Evolutionary conservation across 2,329 filamentous ascomycete species (phyloP).

Genomic region (Verticillium tricorpus): DNA sequence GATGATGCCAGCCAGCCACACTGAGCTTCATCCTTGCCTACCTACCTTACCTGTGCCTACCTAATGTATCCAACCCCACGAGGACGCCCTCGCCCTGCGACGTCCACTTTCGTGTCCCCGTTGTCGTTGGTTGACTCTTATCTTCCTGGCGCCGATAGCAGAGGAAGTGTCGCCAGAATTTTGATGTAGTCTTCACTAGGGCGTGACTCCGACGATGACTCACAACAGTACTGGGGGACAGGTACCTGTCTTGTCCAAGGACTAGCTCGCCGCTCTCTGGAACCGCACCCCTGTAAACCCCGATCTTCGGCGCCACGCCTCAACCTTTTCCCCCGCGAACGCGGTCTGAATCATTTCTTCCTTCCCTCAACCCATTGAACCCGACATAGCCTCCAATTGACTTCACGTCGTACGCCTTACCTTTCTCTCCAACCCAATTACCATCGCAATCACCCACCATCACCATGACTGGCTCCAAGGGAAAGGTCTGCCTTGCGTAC

Average conservation of each 20-base stretch:
- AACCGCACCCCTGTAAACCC: not conserved
- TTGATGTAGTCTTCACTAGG: not conserved
- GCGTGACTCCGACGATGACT: not conserved
- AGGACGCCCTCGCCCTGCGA: too few species aligned
- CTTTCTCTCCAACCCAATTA: not conserved
- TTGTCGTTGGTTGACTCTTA: not conserved
- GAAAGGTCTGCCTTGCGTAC: constrained; percentile 7
- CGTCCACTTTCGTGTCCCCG: too few species aligned
- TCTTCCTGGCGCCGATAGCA: not conserved
- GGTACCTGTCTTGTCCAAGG: not conserved
- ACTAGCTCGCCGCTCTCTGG: not conserved
- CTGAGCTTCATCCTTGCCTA: too few species aligned
- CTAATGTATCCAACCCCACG: too few species aligned
- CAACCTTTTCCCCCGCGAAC: not conserved
- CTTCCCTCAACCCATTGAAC: not conserved
- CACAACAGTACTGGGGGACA: not conserved
- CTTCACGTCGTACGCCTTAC: not conserved
- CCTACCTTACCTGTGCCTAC: too few species aligned
- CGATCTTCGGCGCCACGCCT: not conserved
- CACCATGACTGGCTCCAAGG: constrained; percentile 6
- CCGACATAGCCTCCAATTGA: not conserved
- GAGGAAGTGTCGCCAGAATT: not conserved
- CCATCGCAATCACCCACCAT: not conserved
- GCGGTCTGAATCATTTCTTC: not conserved
- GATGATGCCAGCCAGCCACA: too few species aligned